Evolutionary conservation across 2,329 filamentous ascomycete species (phyloP), one percentile per base, ranked within the genome.

Genomic region (Fulvia fulva): DNA sequence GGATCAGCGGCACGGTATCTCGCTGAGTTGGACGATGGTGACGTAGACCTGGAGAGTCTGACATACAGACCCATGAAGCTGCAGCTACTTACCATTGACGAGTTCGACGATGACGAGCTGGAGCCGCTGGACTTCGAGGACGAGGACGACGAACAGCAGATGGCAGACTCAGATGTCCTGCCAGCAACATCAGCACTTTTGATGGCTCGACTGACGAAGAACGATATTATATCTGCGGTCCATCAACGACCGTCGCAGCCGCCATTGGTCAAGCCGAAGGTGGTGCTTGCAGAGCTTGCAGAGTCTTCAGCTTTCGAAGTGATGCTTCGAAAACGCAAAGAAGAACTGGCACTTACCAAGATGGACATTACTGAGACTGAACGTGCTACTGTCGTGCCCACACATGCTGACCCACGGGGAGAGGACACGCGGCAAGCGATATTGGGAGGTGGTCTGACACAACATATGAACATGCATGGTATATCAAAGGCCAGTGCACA

Each of bases 51-150:
- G 30, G 71, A 73, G 5, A 66, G 67, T 3, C 65, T 80, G 23
- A 71, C 77, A 2, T 82, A 79, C 77, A 83, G 82, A 63, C 73
- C 71, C 1, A 72, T 76, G 2, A 77, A 78, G 0, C 64, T 83
- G n/a, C 73, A 74, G 19, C 71, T 82, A 16, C 66, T 83, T 2
- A 73, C 76, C 19, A 59, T 63, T 5, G 55, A 66, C 2, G 70
- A 75, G 5, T 67, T 72, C 4, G 73, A 75, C 6, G 69, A 72
- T 26, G 75, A 77, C 1, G 74, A 77, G 7, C 67, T 70, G 9
- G 63, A 70, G 16, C 14, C 64, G 32, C 19, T 57, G 12, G 45
- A 55, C 19, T 45, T 50, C 51, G 43, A 60, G n/a, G 55, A 30
- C 41, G 58, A 61, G 22, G 58, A 62, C 9, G 56, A 43, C 5